Conservation (phyloP, 192 early-diverging fungal species). For the Allomyces macrogynus region DNA sequence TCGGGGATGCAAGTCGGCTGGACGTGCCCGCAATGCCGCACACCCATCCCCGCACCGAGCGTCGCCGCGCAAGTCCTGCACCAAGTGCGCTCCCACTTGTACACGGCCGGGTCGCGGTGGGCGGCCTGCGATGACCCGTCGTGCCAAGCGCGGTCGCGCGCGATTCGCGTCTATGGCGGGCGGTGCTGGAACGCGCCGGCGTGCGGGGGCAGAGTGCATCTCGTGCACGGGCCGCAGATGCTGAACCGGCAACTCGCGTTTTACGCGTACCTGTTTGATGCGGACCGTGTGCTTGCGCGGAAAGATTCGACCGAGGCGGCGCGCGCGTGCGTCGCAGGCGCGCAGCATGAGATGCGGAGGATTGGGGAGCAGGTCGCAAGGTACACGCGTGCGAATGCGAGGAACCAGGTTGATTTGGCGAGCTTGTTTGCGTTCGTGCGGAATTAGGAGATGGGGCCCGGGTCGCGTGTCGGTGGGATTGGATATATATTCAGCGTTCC, state of each 20-base stretch:
- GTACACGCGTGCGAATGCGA: too few relatives aligned
- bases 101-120: conserved; percentile 50
- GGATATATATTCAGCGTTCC: too few relatives aligned
- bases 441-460: too few relatives aligned
- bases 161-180: conserved; percentile 43
- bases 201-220: conserved; percentile 43
- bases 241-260: neutral
- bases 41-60: conserved; percentile 17
- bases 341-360: too few relatives aligned
- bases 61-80: conserved; percentile 40
- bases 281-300: conserved; percentile 6
- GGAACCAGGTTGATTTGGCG: too few relatives aligned
- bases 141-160: conserved; percentile 42
- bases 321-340: too few relatives aligned
- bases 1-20: conserved; percentile 27
- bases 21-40: conserved; percentile 22
- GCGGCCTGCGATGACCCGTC: conserved; percentile 59
- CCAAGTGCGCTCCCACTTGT: conserved; percentile 43
- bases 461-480: too few relatives aligned
- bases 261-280: conserved; percentile 2
- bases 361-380: too few relatives aligned
- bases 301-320: neutral
- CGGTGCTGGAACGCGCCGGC: conserved; percentile 35
- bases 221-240: neutral
- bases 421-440: too few relatives aligned